Conservation (phyloP, 371 early-diverging fungal genomes). For the Syncephalastrum sp. region DNA sequence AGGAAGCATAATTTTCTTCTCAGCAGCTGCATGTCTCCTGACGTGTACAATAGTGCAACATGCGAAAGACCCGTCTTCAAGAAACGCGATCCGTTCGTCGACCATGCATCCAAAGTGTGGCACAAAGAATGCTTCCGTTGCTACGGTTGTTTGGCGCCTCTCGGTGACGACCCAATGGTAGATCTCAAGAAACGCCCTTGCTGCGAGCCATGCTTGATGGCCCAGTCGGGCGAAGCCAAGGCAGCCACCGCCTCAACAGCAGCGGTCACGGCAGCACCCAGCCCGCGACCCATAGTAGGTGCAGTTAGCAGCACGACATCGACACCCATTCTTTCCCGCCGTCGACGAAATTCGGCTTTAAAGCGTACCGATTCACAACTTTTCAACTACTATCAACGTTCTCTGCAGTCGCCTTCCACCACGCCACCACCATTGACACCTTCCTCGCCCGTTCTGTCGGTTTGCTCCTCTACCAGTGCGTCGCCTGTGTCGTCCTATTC, state of each 20-base stretch:
- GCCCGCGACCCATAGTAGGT: background rate
- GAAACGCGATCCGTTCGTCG: constrained; percentile 40
- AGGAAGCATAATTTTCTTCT: constrained; percentile 2
- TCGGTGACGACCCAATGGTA: constrained; percentile 54
- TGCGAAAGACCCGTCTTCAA: constrained; percentile 45
- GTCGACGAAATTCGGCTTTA: constrained; percentile 3
- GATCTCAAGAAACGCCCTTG: constrained; percentile 59
- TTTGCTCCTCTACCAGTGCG: constrained; percentile 10
- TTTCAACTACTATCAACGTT: constrained; percentile 18
- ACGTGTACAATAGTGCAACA: constrained; percentile 22
- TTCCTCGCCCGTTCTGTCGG: constrained; percentile 12
- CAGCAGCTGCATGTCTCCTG: too few species aligned
- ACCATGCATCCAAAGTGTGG: constrained; percentile 45
- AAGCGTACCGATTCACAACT: constrained; percentile 12
- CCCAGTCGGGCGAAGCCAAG: constrained; percentile 35
- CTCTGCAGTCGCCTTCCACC: constrained; percentile 8
- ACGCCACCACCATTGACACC: constrained; percentile 16
- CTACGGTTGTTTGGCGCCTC: constrained; percentile 23
- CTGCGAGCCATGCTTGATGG: constrained; percentile 65
- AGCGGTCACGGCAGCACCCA: background rate
- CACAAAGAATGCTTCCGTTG: constrained; percentile 56
- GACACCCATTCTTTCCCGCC: constrained; percentile 6
- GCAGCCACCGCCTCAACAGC: background rate
- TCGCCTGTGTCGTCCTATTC: constrained; percentile 4
- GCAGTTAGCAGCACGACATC: background rate